These are phyloP conservation scores for Phytophthora tubulina DNA, from an alignment of 352 stramenopile genomes.

Conservation along the genomic window DNA sequence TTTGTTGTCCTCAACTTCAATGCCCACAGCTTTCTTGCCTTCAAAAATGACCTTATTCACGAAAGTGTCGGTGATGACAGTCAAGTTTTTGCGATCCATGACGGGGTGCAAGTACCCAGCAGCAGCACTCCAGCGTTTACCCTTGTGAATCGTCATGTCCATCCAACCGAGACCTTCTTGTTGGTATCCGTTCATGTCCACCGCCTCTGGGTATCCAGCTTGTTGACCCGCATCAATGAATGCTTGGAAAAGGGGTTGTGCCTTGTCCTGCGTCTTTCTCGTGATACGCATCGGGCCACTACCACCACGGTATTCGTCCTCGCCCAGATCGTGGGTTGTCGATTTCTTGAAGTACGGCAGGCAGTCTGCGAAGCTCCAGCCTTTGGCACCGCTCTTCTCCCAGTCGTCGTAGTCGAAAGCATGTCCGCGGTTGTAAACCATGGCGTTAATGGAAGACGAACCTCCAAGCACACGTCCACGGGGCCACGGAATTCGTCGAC, in stretches of 20 bases:
- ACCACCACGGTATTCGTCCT: slow-evolving; percentile 74
- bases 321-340: slow-evolving; percentile 69
- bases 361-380: slow-evolving; percentile 87
- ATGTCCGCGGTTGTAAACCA: slow-evolving; percentile 90
- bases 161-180: slow-evolving; percentile 89
- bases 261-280: slow-evolving; percentile 55
- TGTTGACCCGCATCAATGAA: slow-evolving; percentile 85
- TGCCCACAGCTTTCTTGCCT: slow-evolving; percentile 69
- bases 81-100: slow-evolving; percentile 66
- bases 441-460: slow-evolving; percentile 89
- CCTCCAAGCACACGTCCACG: slow-evolving; percentile 86
- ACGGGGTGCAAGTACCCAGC: slow-evolving; percentile 71
- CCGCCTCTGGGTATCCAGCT: slow-evolving; percentile 79
- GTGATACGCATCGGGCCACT: slow-evolving; percentile 73
- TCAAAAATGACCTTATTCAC: slow-evolving; percentile 86
- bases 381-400: slow-evolving; percentile 62
- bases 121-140: slow-evolving; percentile 73
- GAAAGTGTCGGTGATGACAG: slow-evolving; percentile 75
- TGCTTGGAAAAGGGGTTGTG: slow-evolving; percentile 79
- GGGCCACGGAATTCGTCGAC: slow-evolving; percentile 75
- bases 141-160: slow-evolving; percentile 87
- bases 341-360: slow-evolving; percentile 86
- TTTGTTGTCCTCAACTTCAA: slow-evolving; percentile 74
- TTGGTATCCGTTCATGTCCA: slow-evolving; percentile 89
- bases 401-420: slow-evolving; percentile 86